Percentiles rank a stretch among this genome's conserved stretches.
phyloP scores from a whole-genome alignment of 163 green algal genomes.

The Volvox carteri region DNA sequence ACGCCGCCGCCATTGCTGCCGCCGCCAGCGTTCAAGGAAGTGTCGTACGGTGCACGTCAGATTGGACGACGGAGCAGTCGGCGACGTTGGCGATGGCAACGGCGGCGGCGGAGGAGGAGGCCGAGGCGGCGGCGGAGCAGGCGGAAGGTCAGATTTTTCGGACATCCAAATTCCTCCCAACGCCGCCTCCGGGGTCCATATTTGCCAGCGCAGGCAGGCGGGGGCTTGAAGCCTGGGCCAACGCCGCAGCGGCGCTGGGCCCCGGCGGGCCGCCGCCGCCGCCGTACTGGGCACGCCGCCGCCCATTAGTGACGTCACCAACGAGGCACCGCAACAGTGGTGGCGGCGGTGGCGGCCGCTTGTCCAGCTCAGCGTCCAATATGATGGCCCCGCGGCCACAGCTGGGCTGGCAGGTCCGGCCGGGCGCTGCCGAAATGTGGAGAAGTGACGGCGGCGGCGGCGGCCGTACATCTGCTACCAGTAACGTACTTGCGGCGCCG shows the following conservation, averaged over 20 bases:
- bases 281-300: not conserved
- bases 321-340: conserved; percentile 1
- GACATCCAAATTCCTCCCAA: not conserved
- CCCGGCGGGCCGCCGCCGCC: conserved; percentile 17
- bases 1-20: not conserved
- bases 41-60: not conserved
- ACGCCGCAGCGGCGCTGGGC: conserved; percentile 15
- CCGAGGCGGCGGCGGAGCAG: not conserved
- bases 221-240: not conserved
- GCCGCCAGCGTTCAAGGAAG: not conserved
- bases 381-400: not conserved
- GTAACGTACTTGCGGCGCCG: not conserved
- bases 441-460: not conserved
- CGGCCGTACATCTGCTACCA: not conserved
- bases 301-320: not conserved
- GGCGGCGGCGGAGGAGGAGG: not conserved
- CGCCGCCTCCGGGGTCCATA: conserved; percentile 30
- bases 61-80: not conserved
- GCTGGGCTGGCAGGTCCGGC: too few relatives aligned
- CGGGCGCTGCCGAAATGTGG: not conserved
- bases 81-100: not conserved
- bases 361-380: too few relatives aligned
- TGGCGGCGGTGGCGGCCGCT: too few relatives aligned
- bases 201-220: not conserved
- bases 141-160: not conserved